Conservation (phyloP, 1,139 yeast species). For the Kazachstania sp. region DNA sequence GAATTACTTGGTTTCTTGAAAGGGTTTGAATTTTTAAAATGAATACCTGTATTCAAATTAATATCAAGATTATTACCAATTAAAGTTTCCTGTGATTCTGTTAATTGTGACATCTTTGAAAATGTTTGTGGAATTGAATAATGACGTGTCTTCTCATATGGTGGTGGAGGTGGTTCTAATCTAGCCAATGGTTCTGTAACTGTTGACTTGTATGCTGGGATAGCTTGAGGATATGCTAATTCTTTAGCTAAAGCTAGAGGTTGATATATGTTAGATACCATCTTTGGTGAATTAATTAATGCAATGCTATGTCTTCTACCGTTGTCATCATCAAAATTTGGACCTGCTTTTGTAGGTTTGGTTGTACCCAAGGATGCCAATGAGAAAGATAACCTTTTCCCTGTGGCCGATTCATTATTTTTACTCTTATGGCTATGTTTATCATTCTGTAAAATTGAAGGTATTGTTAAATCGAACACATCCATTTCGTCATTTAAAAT, state of each 20-base stretch:
- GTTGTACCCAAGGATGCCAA: not conserved
- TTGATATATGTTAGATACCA: conserved; percentile 46
- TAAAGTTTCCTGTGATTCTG: not conserved
- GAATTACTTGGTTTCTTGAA: conserved; percentile 1
- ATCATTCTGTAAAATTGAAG: conserved; percentile 7
- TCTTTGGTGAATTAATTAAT: conserved; percentile 18
- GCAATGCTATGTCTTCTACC: conserved; percentile 7
- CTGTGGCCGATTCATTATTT: not conserved
- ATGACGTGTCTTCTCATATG: conserved; percentile 1
- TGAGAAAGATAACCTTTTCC: conserved; percentile 1
- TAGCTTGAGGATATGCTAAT: conserved; percentile 50
- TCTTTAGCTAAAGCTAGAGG: conserved; percentile 40
- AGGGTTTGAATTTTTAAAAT: not conserved
- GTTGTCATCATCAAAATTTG: conserved; percentile 6
- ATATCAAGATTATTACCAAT: not conserved
- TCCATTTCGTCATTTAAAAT: conserved; percentile 48
- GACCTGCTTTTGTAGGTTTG: conserved; percentile 8
- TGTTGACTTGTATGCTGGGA: conserved; percentile 35
- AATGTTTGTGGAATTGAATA: not conserved
- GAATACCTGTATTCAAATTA: not conserved
- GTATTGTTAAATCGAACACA: conserved; percentile 34
- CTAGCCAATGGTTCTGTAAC: not conserved
- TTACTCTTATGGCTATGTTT: not conserved
- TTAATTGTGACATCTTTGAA: not conserved
- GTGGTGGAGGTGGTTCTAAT: conserved; percentile 2